Percentiles rank a stretch among this genome's conserved stretches.
phyloP scores from a whole-genome alignment of 371 early-diverging fungal species.

The Lichtheimia ornata region DNA sequence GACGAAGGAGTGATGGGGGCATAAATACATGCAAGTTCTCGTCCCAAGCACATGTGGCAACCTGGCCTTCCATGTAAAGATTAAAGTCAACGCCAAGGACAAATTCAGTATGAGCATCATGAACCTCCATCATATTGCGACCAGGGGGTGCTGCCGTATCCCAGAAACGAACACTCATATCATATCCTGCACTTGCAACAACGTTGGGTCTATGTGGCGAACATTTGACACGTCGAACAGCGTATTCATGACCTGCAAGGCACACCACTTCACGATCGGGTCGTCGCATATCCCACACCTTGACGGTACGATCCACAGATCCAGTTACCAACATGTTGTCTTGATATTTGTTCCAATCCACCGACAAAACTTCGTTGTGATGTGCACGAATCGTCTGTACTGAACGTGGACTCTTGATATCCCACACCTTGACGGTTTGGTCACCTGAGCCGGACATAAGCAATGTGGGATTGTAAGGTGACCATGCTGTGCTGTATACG shows the following conservation, averaged over 20 bases:
- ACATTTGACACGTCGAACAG: constrained; percentile 86
- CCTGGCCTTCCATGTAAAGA: constrained; percentile 78
- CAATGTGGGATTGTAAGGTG: constrained; percentile 74
- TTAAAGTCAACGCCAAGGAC: constrained; percentile 92
- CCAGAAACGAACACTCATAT: constrained; percentile 95
- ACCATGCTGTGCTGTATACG: constrained; percentile 88
- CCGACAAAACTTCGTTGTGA: constrained; percentile 78
- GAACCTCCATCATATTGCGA: constrained; percentile 60
- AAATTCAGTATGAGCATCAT: constrained; percentile 91
- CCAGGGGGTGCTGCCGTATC: constrained; percentile 67
- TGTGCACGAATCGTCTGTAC: constrained; percentile 84
- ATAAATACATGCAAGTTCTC: constrained; percentile 75
- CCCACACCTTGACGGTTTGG: constrained; percentile 90
- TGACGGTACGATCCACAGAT: constrained; percentile 84
- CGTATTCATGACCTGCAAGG: constrained; percentile 87
- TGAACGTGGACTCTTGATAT: constrained; percentile 68
- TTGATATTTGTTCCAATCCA: constrained; percentile 97
- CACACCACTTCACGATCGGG: constrained; percentile 68
- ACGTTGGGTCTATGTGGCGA: constrained; percentile 86
- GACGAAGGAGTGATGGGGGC: constrained; percentile 47
- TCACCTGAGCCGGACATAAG: constrained; percentile 91
- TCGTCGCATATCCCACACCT: constrained; percentile 89
- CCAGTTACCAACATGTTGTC: constrained; percentile 80
- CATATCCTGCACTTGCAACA: constrained; percentile 84
- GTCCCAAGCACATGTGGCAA: constrained; percentile 96